Evolutionary conservation across 1,284 basidiomycete species (phyloP).

Genomic region (Sphaerobolus stellatus): DNA sequence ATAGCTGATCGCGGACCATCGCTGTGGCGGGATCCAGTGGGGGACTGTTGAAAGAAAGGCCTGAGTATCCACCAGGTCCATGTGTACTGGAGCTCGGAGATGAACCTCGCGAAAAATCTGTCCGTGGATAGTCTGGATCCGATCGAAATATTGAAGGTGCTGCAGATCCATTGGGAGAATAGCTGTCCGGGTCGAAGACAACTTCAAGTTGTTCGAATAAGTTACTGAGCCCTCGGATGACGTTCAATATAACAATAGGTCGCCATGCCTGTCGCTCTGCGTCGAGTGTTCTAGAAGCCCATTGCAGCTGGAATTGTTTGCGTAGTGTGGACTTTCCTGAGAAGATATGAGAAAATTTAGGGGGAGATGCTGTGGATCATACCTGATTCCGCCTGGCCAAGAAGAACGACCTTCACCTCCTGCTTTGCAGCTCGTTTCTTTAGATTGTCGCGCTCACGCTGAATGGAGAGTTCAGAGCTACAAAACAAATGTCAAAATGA

Average conservation of each 20-base stretch:
- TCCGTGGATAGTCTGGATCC: slow-evolving; percentile 38
- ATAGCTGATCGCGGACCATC: slow-evolving; percentile 6
- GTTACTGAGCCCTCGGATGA: slow-evolving; percentile 72
- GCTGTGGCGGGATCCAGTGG: slow-evolving; percentile 11
- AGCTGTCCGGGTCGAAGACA: slow-evolving; percentile 56
- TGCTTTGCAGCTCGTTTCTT: slow-evolving; percentile 10
- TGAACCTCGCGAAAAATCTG: slow-evolving; percentile 14
- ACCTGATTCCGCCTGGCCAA: slow-evolving; percentile 81
- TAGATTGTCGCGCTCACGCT: slow-evolving; percentile 5
- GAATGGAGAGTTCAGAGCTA: not conserved
- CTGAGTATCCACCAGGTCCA: slow-evolving; percentile 3
- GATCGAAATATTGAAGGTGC: slow-evolving; percentile 8
- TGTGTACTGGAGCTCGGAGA: slow-evolving; percentile 17
- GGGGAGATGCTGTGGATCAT: not conserved
- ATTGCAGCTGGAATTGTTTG: slow-evolving; percentile 85
- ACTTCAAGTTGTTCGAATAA: slow-evolving; percentile 66
- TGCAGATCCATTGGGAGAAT: slow-evolving; percentile 8
- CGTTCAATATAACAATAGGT: slow-evolving; percentile 80
- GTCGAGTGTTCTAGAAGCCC: slow-evolving; percentile 72
- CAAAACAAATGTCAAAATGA: not conserved
- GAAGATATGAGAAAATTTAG: not conserved
- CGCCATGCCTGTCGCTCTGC: slow-evolving; percentile 78
- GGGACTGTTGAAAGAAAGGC: not conserved
- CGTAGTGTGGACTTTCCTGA: slow-evolving; percentile 68
- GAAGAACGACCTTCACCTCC: slow-evolving; percentile 58